Evolutionary conservation across 129 eudicot genomes (phyloP), one percentile per base, ranked within the genome.

Genomic region (Ambrosia artemisiifolia): DNA sequence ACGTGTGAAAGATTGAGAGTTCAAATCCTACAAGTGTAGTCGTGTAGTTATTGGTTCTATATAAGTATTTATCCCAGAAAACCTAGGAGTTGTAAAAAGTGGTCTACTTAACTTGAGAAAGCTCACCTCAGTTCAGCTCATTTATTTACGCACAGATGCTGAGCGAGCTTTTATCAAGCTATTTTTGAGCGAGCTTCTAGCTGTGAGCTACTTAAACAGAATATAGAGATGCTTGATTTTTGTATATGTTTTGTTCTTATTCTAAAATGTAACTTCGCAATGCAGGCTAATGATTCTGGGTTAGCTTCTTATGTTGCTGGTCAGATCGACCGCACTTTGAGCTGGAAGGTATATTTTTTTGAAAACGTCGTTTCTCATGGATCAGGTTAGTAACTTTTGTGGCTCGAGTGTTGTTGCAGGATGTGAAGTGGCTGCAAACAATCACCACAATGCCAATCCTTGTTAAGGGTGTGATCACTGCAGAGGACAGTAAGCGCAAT

Each of bases 401-500:
- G 38, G 9, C 9, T 66, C 11, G 70, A 53, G 20, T 30, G 18
- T 56, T 30, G 2, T 71, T 71, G 44, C 81, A 94, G 99, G 99
- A 94, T 60, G 88, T 94, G 71, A 70, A 94, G 85, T 94, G 99
- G 99, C 96, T 94, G 33, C 93, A 88, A 76, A 80, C 93, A 30
- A 94, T 94, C 76, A 94, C 99, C 75, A 70, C 73, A 18, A 49
- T 94, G 93, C 99, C 99, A 14, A 94, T 94, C 81, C 85, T 94
- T 48, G 91, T 94, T 71, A 94, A 94, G 86, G 99, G 99, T 70
- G 97, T 94, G 44, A 81, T 94, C 81, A 94, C 99, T 18, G 96
- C 97, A 1, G 99, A 94, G 71, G 99, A 94, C 78, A 79, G 97
- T 94, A 83, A 85, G 96, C 11, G 16, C 43, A 17, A 54, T 28